Evolutionary conservation across 164 flowering plant species (phyloP).

Genomic region (Chimonanthus praecox): DNA sequence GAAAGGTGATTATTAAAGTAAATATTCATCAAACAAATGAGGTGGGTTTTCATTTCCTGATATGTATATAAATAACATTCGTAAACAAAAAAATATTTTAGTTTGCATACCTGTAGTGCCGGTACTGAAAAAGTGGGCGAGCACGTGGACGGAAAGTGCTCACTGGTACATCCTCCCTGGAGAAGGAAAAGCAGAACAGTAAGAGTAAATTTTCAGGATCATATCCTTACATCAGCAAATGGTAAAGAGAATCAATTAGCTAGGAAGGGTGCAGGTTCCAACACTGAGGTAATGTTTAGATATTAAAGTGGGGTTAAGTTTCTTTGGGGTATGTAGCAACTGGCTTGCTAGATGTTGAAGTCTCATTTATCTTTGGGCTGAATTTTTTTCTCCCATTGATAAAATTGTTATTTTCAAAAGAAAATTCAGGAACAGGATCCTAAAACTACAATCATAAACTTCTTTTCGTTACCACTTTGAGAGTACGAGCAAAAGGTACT

Average conservation of each 20-base stretch:
- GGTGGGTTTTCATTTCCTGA: not conserved
- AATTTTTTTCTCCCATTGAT: too few species aligned
- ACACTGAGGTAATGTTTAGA: too few species aligned
- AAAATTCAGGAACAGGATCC: too few species aligned
- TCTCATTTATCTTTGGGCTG: too few species aligned
- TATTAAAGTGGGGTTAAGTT: too few species aligned
- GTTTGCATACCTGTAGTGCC: slow-evolving; percentile 74
- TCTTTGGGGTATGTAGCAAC: too few species aligned
- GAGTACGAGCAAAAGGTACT: not conserved
- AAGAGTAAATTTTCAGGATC: not conserved
- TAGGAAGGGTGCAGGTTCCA: too few species aligned
- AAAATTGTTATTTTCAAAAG: too few species aligned
- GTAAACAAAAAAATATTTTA: not conserved
- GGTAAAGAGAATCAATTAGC: too few species aligned
- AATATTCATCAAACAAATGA: not conserved
- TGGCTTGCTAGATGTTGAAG: too few species aligned
- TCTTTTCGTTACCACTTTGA: not conserved
- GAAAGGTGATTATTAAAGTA: not conserved
- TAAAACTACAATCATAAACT: too few species aligned
- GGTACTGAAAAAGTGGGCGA: slow-evolving; percentile 87
- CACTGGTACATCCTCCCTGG: slow-evolving; percentile 80
- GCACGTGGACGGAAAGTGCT: slow-evolving; percentile 86
- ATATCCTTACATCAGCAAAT: too few species aligned
- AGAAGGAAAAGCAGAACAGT: slow-evolving; percentile 6
- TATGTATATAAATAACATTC: not conserved